Percentiles rank a stretch among this genome's conserved stretches.
These are phyloP conservation scores for Ulota crispa DNA, from an alignment of 225 moss, liverwort and hornwort genomes.

Conservation along the genomic window DNA sequence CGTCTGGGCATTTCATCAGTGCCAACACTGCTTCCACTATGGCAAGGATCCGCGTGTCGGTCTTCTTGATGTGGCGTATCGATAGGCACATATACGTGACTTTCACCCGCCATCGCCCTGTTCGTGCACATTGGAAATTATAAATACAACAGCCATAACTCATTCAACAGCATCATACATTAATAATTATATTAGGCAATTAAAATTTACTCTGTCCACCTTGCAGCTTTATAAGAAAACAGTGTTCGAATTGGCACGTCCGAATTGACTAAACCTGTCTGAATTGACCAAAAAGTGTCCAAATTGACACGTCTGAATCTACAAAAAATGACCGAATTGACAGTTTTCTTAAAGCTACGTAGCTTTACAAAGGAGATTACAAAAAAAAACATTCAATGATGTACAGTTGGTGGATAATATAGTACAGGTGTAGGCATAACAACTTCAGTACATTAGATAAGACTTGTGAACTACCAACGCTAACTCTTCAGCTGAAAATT, in stretches of 20 bases:
- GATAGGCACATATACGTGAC: conserved; percentile 39
- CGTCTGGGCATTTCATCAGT: conserved; percentile 16
- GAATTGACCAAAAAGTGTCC: no score
- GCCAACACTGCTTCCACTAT: conserved; percentile 27
- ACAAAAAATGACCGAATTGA: no score
- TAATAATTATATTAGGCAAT: background rate
- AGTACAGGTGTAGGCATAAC: background rate
- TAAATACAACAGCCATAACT: background rate
- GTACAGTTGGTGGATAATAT: background rate
- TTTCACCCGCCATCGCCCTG: conserved; percentile 47
- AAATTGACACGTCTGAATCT: no score
- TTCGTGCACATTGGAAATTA: background rate
- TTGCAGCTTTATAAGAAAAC: background rate
- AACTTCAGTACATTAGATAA: background rate
- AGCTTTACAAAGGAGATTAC: background rate
- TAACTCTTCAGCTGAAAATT: background rate
- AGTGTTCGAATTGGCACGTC: no score
- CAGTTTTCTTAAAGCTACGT: no score
- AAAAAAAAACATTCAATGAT: background rate
- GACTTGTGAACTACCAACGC: background rate
- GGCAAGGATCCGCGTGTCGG: conserved; percentile 26
- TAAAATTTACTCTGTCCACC: background rate
- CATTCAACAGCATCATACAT: background rate
- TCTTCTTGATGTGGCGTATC: conserved; percentile 20
- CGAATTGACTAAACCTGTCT: no score